These are phyloP conservation scores for Pyronema omphalodes DNA, from an alignment of 495 filamentous ascomycete species.

Conservation along the genomic window DNA sequence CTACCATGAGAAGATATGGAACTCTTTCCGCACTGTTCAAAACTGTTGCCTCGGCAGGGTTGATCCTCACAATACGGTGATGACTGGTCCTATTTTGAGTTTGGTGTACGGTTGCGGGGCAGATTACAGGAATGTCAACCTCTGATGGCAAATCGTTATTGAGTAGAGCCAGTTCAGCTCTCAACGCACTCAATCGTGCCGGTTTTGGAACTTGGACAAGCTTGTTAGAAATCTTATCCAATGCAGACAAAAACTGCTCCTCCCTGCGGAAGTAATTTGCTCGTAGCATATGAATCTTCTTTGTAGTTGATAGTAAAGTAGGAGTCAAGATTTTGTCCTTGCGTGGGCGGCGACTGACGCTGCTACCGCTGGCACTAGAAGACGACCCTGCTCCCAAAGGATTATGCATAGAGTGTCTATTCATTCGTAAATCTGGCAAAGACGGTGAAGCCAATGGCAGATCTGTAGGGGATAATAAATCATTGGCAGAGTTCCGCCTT, in stretches of 20 bases:
- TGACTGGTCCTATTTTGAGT: constrained; percentile 48
- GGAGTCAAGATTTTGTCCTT: constrained; percentile 35
- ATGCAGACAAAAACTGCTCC: constrained; percentile 50
- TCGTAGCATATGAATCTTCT: constrained; percentile 44
- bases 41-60: constrained; percentile 59
- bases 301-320: constrained; percentile 33
- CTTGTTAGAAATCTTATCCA: constrained; percentile 61
- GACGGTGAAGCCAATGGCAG: constrained; percentile 46
- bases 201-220: constrained; percentile 55
- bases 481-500: constrained; percentile 21
- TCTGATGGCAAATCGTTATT: constrained; percentile 55
- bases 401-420: constrained; percentile 17
- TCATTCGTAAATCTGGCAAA: constrained; percentile 40
- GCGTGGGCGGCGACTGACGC: background rate
- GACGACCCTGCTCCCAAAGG: background rate
- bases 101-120: constrained; percentile 41
- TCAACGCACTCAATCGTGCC: constrained; percentile 53
- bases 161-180: constrained; percentile 56
- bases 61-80: constrained; percentile 56
- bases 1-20: constrained; percentile 58
- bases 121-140: constrained; percentile 59
- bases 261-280: constrained; percentile 60
- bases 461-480: constrained; percentile 31
- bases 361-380: background rate
- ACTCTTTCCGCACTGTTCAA: constrained; percentile 65